Evolutionary conservation across 345 rosid genomes (phyloP).

Genomic region (Odontarrhena argentea): DNA sequence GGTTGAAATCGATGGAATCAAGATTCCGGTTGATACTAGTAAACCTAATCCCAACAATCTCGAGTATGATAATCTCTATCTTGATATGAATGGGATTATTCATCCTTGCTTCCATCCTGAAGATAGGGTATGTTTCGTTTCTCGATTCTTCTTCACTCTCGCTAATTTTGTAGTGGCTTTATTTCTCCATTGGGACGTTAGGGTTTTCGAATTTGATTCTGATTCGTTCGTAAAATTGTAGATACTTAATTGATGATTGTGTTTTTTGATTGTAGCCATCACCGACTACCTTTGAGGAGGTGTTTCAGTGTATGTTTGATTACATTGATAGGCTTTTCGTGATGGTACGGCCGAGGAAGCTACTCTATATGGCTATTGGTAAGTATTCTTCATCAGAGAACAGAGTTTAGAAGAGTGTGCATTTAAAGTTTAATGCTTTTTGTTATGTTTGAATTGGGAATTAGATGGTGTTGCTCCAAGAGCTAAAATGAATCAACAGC

Average conservation of each 20-base stretch:
- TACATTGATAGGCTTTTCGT: slow-evolving; percentile 94
- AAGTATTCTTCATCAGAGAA: slow-evolving; percentile 32
- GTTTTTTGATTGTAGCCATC: slow-evolving; percentile 64
- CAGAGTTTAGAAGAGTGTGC: background rate
- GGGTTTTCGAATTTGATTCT: background rate
- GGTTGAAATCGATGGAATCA: slow-evolving; percentile 71
- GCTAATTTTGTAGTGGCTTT: too few species aligned
- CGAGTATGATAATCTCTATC: slow-evolving; percentile 90
- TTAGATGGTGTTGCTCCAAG: slow-evolving; percentile 99
- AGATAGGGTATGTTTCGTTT: slow-evolving; percentile 61
- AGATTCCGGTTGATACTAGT: slow-evolving; percentile 93
- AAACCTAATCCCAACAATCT: slow-evolving; percentile 79
- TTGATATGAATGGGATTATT: slow-evolving; percentile 98
- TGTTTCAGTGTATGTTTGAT: slow-evolving; percentile 88
- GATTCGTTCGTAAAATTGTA: background rate
- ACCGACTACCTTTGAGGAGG: slow-evolving; percentile 80
- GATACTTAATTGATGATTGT: background rate
- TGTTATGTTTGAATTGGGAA: slow-evolving; percentile 27
- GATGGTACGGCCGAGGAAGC: slow-evolving; percentile 93
- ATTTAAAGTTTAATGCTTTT: slow-evolving; percentile 27
- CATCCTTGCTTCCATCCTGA: slow-evolving; percentile 99
- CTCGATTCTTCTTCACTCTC: background rate
- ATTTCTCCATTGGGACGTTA: background rate
- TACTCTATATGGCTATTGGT: slow-evolving; percentile 96
- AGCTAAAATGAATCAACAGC: slow-evolving; percentile 98